Conservation (phyloP, 2,329 filamentous ascomycete genomes). For the Ceratocystis smalleyi region DNA sequence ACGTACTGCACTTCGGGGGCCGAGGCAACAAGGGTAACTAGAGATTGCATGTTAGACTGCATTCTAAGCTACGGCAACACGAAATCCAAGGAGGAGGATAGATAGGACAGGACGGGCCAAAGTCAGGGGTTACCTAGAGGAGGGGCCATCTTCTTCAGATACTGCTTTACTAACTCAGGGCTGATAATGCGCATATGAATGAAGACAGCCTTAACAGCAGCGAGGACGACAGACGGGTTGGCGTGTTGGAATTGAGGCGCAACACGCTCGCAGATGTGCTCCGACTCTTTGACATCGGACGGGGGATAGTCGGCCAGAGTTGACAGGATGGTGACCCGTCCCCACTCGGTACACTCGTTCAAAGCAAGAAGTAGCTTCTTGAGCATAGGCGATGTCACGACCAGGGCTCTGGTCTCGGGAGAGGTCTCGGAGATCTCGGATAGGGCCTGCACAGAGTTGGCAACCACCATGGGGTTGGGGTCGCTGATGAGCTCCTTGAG, state of each 20-base stretch:
- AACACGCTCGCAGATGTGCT: slow-evolving; percentile 95
- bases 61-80: neutral
- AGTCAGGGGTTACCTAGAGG: slow-evolving; percentile 53
- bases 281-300: slow-evolving; percentile 80
- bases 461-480: slow-evolving; percentile 97
- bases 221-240: slow-evolving; percentile 88
- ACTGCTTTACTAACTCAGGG: slow-evolving; percentile 63
- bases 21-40: slow-evolving; percentile 88
- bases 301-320: slow-evolving; percentile 81
- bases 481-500: slow-evolving; percentile 94
- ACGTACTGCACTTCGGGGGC: slow-evolving; percentile 97
- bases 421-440: slow-evolving; percentile 82
- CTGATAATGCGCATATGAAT: slow-evolving; percentile 82
- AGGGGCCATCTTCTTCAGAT: slow-evolving; percentile 97
- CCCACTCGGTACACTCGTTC: slow-evolving; percentile 98
- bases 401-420: slow-evolving; percentile 74
- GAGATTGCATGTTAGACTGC: neutral
- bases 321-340: slow-evolving; percentile 79
- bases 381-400: slow-evolving; percentile 65
- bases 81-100: neutral
- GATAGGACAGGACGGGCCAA: too few species aligned
- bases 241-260: slow-evolving; percentile 96
- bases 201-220: slow-evolving; percentile 96
- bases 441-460: slow-evolving; percentile 87
- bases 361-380: slow-evolving; percentile 95